Conservation (phyloP, 2,329 filamentous ascomycete genomes). For the Trichophyton mentagrophytes region DNA sequence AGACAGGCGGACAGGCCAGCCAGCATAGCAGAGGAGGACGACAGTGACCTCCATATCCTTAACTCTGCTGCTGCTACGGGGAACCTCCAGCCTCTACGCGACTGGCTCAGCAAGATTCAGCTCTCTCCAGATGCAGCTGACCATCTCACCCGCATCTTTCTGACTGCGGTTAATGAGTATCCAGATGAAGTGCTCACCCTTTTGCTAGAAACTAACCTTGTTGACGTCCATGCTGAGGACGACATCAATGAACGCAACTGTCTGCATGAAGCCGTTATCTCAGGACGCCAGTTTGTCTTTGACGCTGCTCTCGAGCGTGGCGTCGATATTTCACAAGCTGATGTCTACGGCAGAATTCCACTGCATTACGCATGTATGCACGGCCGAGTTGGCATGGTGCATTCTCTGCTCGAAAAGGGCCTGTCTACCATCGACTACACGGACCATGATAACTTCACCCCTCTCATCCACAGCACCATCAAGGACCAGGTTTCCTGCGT, state of each 20-base stretch:
- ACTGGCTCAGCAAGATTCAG: constrained; percentile 63
- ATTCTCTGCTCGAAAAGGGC: constrained; percentile 56
- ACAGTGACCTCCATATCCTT: constrained; percentile 76
- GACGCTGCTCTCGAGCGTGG: constrained; percentile 59
- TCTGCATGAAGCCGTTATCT: constrained; percentile 91
- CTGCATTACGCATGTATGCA: constrained; percentile 96
- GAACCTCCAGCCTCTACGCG: constrained; percentile 62
- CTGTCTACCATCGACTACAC: constrained; percentile 69
- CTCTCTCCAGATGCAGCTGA: constrained; percentile 53
- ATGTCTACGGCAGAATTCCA: constrained; percentile 88
- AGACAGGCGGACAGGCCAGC: constrained; percentile 28
- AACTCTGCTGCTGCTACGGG: constrained; percentile 61
- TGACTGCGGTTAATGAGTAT: constrained; percentile 78
- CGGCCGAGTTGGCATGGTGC: constrained; percentile 71
- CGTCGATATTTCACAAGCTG: constrained; percentile 66
- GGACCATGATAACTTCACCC: constrained; percentile 95
- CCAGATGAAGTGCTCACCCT: constrained; percentile 62
- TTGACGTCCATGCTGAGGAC: constrained; percentile 87
- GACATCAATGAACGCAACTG: constrained; percentile 97
- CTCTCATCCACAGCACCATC: constrained; percentile 87
- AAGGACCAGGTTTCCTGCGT: constrained; percentile 74
- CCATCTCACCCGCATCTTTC: constrained; percentile 75
- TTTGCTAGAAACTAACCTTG: constrained; percentile 65
- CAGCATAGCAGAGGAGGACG: constrained; percentile 61
- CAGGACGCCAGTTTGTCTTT: constrained; percentile 69